phyloP scores from a whole-genome alignment of 306 rosid genomes.

The Medicago truncatula region DNA sequence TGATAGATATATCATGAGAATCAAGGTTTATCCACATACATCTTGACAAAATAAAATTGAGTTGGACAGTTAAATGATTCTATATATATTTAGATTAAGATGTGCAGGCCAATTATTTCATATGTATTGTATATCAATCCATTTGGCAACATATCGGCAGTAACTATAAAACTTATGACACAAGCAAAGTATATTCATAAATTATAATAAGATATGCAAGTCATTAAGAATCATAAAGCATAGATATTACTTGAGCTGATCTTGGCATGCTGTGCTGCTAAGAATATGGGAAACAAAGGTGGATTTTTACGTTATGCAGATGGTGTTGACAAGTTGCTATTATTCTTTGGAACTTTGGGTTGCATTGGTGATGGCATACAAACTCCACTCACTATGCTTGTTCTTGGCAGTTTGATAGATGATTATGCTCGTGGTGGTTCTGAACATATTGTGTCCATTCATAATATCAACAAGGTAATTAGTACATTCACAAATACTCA shows the following conservation, averaged over 20 bases:
- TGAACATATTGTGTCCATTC: conserved; percentile 41
- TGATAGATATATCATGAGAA: neutral
- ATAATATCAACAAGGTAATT: conserved; percentile 58
- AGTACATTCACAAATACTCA: neutral
- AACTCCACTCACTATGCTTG: conserved; percentile 72
- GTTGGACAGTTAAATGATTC: neutral
- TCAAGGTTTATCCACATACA: neutral
- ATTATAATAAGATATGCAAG: conserved; percentile 10
- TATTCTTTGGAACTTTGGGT: conserved; percentile 73
- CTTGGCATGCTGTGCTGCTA: conserved; percentile 1
- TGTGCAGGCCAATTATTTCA: conserved; percentile 45
- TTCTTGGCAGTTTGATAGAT: conserved; percentile 69
- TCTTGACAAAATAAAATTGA: conserved; percentile 3
- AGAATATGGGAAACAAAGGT: conserved; percentile 55
- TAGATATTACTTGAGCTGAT: neutral
- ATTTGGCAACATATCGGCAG: neutral
- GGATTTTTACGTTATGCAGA: conserved; percentile 66
- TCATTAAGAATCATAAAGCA: neutral
- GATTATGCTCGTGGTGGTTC: conserved; percentile 57
- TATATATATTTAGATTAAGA: neutral
- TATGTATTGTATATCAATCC: neutral
- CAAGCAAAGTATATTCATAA: neutral
- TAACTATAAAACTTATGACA: neutral
- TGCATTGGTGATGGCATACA: conserved; percentile 83
- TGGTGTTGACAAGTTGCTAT: conserved; percentile 61